Conservation (phyloP, 768 basidiomycete species). For the Termitomyces sp. region DNA sequence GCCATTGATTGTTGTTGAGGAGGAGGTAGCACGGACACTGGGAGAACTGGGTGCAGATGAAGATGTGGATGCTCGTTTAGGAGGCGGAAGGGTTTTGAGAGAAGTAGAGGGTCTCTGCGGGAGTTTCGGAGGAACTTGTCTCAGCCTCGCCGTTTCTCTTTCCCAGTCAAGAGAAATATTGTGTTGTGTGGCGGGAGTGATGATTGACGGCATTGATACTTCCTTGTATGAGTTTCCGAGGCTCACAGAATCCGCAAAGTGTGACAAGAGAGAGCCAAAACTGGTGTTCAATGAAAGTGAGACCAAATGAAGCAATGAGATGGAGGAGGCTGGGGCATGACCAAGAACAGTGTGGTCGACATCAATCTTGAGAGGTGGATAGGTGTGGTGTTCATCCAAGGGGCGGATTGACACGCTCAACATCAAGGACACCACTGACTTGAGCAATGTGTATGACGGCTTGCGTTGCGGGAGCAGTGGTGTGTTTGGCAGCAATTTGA, state of each 20-base stretch:
- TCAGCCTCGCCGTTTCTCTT: too few species aligned
- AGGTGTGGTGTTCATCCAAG: conserved; percentile 58
- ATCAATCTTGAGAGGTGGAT: conserved; percentile 52
- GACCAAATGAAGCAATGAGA: conserved; percentile 82
- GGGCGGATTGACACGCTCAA: too few species aligned
- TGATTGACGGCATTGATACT: conserved; percentile 50
- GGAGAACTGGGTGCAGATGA: conserved; percentile 13
- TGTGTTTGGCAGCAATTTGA: conserved; percentile 61
- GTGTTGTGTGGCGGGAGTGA: conserved; percentile 45
- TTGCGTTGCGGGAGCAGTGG: too few species aligned
- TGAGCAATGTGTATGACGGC: too few species aligned
- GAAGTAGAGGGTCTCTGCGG: conserved; percentile 41
- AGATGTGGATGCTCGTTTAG: conserved; percentile 14
- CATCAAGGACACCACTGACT: too few species aligned
- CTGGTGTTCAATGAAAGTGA: conserved; percentile 69
- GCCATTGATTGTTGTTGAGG: too few species aligned
- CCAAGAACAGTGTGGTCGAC: too few species aligned
- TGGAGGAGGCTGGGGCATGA: conserved; percentile 65
- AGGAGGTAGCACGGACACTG: conserved; percentile 15
- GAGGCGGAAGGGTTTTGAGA: conserved; percentile 23
- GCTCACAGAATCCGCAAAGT: conserved; percentile 53
- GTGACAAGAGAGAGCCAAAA: conserved; percentile 35
- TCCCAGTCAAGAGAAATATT: too few species aligned
- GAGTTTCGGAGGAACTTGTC: conserved; percentile 39
- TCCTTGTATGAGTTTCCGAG: conserved; percentile 75